Base-by-base conservation (phyloP, 139 green algal species). In the Choricystis sp. region DNA sequence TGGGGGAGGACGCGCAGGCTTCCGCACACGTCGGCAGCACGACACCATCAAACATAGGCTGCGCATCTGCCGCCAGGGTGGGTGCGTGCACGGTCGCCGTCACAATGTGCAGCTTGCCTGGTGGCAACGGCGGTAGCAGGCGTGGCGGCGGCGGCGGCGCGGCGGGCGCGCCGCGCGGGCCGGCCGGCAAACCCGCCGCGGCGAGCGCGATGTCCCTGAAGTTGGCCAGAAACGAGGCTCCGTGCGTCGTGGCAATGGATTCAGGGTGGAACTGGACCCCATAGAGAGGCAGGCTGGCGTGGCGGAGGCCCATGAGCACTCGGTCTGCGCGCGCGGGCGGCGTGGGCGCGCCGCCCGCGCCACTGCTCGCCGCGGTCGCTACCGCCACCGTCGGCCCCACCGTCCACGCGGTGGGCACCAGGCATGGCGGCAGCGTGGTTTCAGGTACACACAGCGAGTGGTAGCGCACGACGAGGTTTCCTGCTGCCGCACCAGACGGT, bases 221-320 rank as follows among this genome's bases (percentile, higher is more conserved):
- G 77, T 98, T 98, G 19, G 40, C 49, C 29, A 96, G 63, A 26
- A 98, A 69, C 19, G 63, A 63, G 27, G 76, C 49, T 3, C 92
- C 92, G 66, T 82, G 89, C 3, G 31, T 27, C 0, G 89, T 96
- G 31, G 69, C 86, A 2, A 98, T 67, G 52, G 78, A 91, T 74
- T 98, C 92, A 1, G 92, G 92, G 65, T 98, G 92, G 70, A 95
- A 98, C 80, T 98, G 91, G 68, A 97, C 86, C 0, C 91, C 91
- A 58, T 79, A 92, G 66, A 92, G 83, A 21, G 90, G 90, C 56
- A 78, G 72, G 2, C 20, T 49, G 56, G 29, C 69, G 70, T 96
- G 87, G 3, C 69, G 72, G 5, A 98, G 23, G 14, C 59, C 91
- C 92, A 97, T 96, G 1, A 97, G 61, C 40, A 94, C 57, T 0